phyloP scores from a whole-genome alignment of 352 stramenopile species.

The Pythium volutum region DNA sequence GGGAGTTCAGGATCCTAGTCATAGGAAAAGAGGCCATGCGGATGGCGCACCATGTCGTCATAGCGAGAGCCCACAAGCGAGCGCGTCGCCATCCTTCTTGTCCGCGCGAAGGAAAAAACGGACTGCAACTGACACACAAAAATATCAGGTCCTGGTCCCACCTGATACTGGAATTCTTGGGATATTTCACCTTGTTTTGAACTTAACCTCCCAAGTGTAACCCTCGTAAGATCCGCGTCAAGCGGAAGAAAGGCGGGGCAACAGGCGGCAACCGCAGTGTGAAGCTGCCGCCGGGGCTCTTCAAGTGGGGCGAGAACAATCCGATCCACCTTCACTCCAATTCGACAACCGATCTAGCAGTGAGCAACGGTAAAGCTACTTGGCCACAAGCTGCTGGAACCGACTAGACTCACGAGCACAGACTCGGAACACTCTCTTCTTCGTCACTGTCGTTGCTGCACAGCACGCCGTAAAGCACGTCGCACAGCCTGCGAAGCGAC shows the following conservation, averaged over 20 bases:
- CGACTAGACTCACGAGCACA: too few species aligned
- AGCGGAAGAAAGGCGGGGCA: constrained; percentile 33
- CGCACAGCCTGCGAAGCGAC: too few species aligned
- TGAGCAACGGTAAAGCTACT: too few species aligned
- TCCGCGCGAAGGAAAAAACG: neutral
- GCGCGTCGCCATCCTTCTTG: neutral
- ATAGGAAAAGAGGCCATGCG: neutral
- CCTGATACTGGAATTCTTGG: neutral
- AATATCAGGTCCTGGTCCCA: neutral
- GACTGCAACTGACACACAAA: neutral
- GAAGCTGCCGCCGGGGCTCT: constrained; percentile 86
- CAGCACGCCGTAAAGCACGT: too few species aligned
- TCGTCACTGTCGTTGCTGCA: too few species aligned
- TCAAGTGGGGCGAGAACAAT: constrained; percentile 83
- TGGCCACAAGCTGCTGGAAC: too few species aligned
- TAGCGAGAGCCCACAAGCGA: neutral
- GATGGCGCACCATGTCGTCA: neutral
- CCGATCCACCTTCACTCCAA: too few species aligned
- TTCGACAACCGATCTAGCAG: neutral
- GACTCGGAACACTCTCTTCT: too few species aligned
- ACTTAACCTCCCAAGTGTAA: neutral
- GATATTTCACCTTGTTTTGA: neutral
- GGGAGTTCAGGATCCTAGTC: too few species aligned
- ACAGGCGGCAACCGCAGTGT: constrained; percentile 76
- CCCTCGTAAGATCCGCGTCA: neutral